Percentiles rank a stretch among this genome's conserved stretches.
Evolutionary conservation across 768 basidiomycete genomes (phyloP).

Genomic region (Kwoniella sp.): DNA sequence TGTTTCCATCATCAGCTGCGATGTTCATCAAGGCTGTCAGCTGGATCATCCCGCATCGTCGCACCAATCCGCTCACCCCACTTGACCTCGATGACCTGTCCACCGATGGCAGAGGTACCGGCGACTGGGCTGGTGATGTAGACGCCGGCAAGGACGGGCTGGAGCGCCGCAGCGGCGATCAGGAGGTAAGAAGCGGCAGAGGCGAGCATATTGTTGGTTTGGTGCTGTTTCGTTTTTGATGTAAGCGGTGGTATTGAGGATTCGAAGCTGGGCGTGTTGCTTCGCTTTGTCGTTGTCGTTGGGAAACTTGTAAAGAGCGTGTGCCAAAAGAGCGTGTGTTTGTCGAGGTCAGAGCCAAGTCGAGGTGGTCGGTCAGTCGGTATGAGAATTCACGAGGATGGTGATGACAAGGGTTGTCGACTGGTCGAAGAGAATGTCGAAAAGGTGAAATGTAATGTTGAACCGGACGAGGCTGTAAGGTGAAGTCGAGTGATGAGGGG

Average conservation of each 20-base stretch:
- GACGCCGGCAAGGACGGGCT: conserved; percentile 43
- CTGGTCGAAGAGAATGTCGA: neutral
- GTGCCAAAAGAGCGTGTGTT: conserved; percentile 4
- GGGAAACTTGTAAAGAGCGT: neutral
- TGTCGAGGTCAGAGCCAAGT: neutral
- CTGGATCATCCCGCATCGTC: too few species aligned
- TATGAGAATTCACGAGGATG: conserved; percentile 2
- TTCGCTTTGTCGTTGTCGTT: neutral
- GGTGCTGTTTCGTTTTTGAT: neutral
- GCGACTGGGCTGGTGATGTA: conserved; percentile 46
- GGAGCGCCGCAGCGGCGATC: conserved; percentile 21
- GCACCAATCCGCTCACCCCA: too few species aligned
- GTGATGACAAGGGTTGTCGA: conserved; percentile 1
- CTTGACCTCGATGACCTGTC: conserved; percentile 40
- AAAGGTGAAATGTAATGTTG: neutral
- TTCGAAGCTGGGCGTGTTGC: neutral
- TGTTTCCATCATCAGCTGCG: conserved; percentile 43
- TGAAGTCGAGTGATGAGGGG: neutral
- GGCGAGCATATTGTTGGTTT: conserved; percentile 28
- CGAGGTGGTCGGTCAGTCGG: conserved; percentile 2
- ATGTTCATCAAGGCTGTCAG: conserved; percentile 10
- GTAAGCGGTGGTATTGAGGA: neutral
- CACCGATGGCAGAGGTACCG: conserved; percentile 27
- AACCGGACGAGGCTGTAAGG: too few species aligned
- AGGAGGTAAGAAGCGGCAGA: conserved; percentile 26